These are phyloP conservation scores for Eutrema japonicum DNA, from an alignment of 345 rosid genomes.

Conservation along the genomic window DNA sequence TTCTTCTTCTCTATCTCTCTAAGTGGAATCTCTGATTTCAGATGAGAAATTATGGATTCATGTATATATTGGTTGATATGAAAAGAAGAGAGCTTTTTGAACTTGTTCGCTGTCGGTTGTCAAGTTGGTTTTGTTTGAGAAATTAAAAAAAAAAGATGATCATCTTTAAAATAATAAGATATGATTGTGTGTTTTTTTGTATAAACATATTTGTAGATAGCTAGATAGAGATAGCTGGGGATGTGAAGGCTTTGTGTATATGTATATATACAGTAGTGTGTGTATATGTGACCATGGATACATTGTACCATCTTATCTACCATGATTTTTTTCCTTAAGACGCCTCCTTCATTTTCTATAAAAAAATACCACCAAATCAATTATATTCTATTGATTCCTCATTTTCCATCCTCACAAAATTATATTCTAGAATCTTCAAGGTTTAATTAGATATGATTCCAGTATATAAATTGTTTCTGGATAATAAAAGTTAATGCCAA, in stretches of 20 bases:
- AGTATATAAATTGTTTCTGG: not conserved
- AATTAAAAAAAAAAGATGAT: constrained; percentile 10
- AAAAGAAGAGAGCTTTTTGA: constrained; percentile 37
- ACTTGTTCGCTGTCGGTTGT: constrained; percentile 46
- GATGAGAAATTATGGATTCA: constrained; percentile 16
- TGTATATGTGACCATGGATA: constrained; percentile 27
- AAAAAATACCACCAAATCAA: not conserved
- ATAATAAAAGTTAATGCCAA: not conserved
- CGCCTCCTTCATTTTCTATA: not conserved
- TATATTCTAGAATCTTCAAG: constrained; percentile 2
- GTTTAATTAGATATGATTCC: constrained; percentile 1
- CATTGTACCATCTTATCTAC: constrained; percentile 20
- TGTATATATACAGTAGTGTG: constrained; percentile 7
- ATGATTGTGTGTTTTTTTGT: constrained; percentile 21
- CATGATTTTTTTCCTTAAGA: constrained; percentile 30
- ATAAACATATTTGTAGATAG: constrained; percentile 21
- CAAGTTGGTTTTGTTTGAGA: constrained; percentile 59
- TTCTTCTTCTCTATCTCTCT: not conserved
- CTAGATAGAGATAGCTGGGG: constrained; percentile 42
- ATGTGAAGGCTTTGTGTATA: constrained; percentile 37
- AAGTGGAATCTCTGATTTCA: not conserved
- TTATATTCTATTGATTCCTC: not conserved
- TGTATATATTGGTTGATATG: constrained; percentile 25
- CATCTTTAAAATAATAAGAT: constrained; percentile 28
- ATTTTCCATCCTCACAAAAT: not conserved